These are phyloP conservation scores for Dendrocalamus sinicus DNA, from an alignment of 176 grass and related monocot genomes.

Conservation along the genomic window DNA sequence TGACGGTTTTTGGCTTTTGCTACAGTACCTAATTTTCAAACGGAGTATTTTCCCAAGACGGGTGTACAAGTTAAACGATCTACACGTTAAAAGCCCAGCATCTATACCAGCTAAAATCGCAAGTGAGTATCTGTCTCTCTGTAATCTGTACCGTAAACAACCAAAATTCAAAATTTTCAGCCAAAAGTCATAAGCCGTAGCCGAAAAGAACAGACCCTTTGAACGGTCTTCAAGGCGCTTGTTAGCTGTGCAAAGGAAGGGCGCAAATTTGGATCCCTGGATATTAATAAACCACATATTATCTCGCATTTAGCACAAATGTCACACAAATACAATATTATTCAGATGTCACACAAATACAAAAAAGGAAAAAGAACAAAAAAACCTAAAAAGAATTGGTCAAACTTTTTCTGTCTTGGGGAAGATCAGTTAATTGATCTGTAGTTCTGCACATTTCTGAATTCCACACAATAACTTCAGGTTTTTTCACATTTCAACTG, in stretches of 20 bases:
- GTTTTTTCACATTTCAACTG: not conserved
- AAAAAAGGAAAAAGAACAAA: not conserved
- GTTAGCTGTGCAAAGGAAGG: conserved; percentile 87
- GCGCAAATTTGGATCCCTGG: conserved; percentile 83
- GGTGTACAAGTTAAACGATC: too few species aligned
- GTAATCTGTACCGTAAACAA: too few species aligned
- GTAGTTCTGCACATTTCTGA: not conserved
- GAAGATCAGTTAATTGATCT: not conserved
- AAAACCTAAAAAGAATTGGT: not conserved
- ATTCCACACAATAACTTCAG: conserved; percentile 3
- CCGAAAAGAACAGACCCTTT: conserved; percentile 23
- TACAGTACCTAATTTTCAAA: too few species aligned
- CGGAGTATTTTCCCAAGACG: too few species aligned
- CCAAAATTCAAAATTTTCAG: too few species aligned
- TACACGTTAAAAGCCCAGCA: too few species aligned
- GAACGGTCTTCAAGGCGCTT: conserved; percentile 76
- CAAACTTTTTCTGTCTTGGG: not conserved
- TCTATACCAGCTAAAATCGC: too few species aligned
- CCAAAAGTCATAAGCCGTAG: too few species aligned
- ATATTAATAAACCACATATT: conserved; percentile 1
- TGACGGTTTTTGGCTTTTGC: too few species aligned
- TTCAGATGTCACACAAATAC: not conserved
- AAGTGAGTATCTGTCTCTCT: too few species aligned
- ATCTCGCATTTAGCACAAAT: conserved; percentile 19
- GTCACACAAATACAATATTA: too few species aligned